Evolutionary conservation across 805 yeast species (phyloP), one percentile per base, ranked within the genome.

Genomic region (Hanseniaspora singularis): DNA sequence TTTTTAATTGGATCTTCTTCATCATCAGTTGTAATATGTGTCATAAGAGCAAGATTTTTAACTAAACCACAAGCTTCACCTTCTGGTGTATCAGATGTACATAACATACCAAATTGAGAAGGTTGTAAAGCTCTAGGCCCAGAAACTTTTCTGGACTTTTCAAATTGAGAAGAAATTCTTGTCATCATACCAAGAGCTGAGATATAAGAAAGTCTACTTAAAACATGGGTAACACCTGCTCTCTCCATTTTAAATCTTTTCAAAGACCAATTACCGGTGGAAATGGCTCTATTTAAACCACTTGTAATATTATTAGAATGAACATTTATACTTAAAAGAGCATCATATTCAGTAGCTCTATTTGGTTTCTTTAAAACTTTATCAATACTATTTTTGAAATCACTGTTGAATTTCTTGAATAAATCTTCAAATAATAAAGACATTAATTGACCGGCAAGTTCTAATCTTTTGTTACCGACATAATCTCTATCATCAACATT

Each of bases 11-110:
- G 97, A 9, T 72, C 83, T 57, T 89, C 96, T 63, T 92, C 98
- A 56, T 86, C 96, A 64, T 92, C 98, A 1, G 98, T 89, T 4
- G 98, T 92, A 58, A 92, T 92, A 64, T 92, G 98, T 10, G 98
- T 92, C 98, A 92, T 92, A 39, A 92, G 71, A 1, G 98, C 98
- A 62, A 92, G 70, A 61, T 92, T 92, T 66, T 92, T 92, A 31
- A 92, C 98, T 64, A 92, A 73, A 59, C 98, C 98, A 77, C 98
- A 92, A 0, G 98, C 98, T 66, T 92, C 98, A 72, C 98, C 98
- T 73, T 92, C 98, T 1, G 98, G 98, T 0, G 98, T 92, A 73
- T 92, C 98, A 0, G 97, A 84, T 6, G 97, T 86, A 71, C 98
- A 92, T 51, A 92, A 71, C 97, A 92, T 92, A 61, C 98, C 98